phyloP scores from a whole-genome alignment of 1,284 basidiomycete genomes.

The Moesziomyces sp. region DNA sequence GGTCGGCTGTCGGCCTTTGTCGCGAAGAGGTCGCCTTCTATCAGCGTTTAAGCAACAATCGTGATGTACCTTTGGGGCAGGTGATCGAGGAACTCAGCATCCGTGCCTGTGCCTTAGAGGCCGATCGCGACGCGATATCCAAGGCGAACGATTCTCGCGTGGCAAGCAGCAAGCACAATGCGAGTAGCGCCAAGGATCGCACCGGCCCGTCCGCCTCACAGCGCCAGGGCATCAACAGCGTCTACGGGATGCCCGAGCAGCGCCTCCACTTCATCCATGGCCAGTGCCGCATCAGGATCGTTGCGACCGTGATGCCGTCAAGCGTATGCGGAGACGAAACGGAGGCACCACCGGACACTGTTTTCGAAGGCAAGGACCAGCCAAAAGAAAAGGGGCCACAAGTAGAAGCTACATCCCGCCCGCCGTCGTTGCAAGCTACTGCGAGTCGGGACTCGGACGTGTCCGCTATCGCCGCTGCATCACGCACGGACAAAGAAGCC shows the following conservation, averaged over 20 bases:
- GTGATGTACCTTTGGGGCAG: constrained; percentile 56
- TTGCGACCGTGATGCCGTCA: constrained; percentile 38
- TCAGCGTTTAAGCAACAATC: constrained; percentile 38
- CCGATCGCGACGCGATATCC: constrained; percentile 22
- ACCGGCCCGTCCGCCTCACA: constrained; percentile 4
- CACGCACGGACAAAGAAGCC: constrained; percentile 45
- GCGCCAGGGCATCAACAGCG: constrained; percentile 8
- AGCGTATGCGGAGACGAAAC: constrained; percentile 19
- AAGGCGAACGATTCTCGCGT: constrained; percentile 24
- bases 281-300: constrained; percentile 37
- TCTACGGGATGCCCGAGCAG: constrained; percentile 33
- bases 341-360: constrained; percentile 2
- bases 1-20: constrained; percentile 20
- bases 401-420: constrained; percentile 5
- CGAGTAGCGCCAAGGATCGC: constrained; percentile 11
- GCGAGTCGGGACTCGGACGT: constrained; percentile 42
- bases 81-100: constrained; percentile 58
- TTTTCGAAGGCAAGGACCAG: constrained; percentile 1
- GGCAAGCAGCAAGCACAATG: constrained; percentile 14
- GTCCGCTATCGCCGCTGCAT: constrained; percentile 47
- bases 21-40: constrained; percentile 57
- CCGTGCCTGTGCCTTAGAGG: constrained; percentile 39
- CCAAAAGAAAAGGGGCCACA: not conserved
- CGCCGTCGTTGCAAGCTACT: constrained; percentile 14
- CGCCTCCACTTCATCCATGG: constrained; percentile 53